Evolutionary conservation across 1,284 basidiomycete genomes (phyloP), one percentile per base, ranked within the genome.

Genomic region (Trichosporon ovoides): DNA sequence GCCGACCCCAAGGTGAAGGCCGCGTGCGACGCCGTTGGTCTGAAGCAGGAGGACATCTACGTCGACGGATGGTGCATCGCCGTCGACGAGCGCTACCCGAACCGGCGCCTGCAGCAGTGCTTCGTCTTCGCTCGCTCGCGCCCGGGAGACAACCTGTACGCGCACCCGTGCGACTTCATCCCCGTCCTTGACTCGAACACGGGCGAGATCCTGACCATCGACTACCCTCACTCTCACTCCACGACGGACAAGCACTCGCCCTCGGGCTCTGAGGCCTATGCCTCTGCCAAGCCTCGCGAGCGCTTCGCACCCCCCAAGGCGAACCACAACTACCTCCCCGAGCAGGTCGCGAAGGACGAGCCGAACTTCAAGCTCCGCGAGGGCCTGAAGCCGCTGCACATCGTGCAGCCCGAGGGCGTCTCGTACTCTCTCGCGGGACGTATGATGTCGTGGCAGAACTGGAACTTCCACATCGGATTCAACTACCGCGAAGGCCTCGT

Each of bases 331-430:
- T 78, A 78, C 66, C 71, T 79, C 16, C 77, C 78, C n/a, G 77
- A 79, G 52, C 67, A 77, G 51, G 66, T 75, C 53, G 66, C 61
- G 16, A 46, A 66, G 35, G 72, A 77, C 52, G 61, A 80, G 81
- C 64, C 71, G 22, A 79, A 80, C 10, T 88, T 83, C 77, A 84
- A 85, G 66, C 58, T 68, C 38, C 83, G 91, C 14, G 82, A 84
- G 34, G 88, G 88, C 60, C 61, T 95, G 63, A 95, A 92, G 77
- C 91, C 92, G 3, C 79, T 96, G 43, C 87, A 91, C 69, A 80
- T 96, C 65, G 74, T 88, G 1, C 93, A 96, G 76, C 93, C 93
- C 2, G 88, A 96, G 63, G 92, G 93, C 48, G 91, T 95, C 19
- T 89, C 87, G 66, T 95, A 93, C 81, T 87, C 83, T 75, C 82